Evolutionary conservation across 192 early-diverging fungal species (phyloP).

Genomic region (Piromyces finnis): DNA sequence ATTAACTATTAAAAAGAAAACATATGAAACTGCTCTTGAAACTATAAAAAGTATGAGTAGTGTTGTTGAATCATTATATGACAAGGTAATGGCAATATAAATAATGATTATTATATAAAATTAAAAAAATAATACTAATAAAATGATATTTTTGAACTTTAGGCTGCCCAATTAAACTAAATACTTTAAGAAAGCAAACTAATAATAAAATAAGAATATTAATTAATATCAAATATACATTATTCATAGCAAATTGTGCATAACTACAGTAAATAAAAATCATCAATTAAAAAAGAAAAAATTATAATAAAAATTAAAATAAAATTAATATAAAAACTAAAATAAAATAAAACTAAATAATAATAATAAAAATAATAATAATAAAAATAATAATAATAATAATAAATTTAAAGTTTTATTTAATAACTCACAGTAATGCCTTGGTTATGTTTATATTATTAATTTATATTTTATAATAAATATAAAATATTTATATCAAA

Average conservation of each 20-base stretch:
- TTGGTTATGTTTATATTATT: too few species aligned
- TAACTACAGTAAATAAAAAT: neutral
- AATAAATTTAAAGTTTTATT: neutral
- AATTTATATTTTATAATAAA: too few species aligned
- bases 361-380: neutral
- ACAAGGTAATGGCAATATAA: conserved; percentile 39
- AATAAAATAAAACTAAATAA: neutral
- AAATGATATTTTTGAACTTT: too few species aligned
- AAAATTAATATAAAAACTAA: neutral
- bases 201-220: neutral
- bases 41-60: conserved; percentile 93
- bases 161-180: neutral
- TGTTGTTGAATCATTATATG: conserved; percentile 87
- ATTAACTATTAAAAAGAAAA: conserved; percentile 30
- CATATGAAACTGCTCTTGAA: conserved; percentile 78
- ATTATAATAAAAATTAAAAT: neutral
- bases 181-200: neutral
- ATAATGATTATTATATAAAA: neutral
- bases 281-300: neutral
- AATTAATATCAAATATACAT: neutral
- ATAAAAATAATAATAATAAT: neutral
- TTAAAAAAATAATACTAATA: neutral
- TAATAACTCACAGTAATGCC: too few species aligned
- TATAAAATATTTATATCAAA: too few species aligned
- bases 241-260: neutral